Evolutionary conservation across 345 rosid genomes (phyloP).

Genomic region (Citrus reticulata): DNA sequence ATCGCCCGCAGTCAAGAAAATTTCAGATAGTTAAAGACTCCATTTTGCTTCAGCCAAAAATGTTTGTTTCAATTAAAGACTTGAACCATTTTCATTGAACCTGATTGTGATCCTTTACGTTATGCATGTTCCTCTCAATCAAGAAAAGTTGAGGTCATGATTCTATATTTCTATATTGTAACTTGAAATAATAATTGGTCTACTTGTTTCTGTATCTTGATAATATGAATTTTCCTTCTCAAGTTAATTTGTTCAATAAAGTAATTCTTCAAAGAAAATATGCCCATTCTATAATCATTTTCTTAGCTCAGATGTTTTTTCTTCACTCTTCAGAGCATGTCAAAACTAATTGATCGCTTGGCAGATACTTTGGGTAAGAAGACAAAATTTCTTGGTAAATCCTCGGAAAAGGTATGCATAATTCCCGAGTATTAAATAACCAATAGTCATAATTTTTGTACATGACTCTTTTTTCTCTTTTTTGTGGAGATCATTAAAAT

Average conservation of each 20-base stretch:
- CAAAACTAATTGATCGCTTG: no score
- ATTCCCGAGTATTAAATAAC: not conserved
- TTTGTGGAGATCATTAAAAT: no score
- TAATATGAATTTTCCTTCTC: no score
- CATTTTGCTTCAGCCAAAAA: not conserved
- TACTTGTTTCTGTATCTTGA: no score
- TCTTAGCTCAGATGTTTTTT: no score
- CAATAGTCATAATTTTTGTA: not conserved
- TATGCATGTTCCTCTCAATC: not conserved
- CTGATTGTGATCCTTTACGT: not conserved
- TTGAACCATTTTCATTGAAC: not conserved
- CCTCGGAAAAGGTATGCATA: slow-evolving; percentile 34
- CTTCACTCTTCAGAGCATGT: no score
- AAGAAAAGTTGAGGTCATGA: no score
- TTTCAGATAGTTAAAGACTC: not conserved
- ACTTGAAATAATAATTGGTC: no score
- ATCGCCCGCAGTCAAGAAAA: not conserved
- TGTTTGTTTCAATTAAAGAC: not conserved
- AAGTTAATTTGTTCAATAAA: no score
- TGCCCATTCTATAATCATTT: not conserved
- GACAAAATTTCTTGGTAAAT: slow-evolving; percentile 11
- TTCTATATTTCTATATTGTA: no score
- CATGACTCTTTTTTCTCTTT: not conserved
- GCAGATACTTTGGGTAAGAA: slow-evolving; percentile 1
- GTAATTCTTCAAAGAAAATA: not conserved